Conservation (phyloP, 768 basidiomycete genomes). For the Russula vinacea region DNA sequence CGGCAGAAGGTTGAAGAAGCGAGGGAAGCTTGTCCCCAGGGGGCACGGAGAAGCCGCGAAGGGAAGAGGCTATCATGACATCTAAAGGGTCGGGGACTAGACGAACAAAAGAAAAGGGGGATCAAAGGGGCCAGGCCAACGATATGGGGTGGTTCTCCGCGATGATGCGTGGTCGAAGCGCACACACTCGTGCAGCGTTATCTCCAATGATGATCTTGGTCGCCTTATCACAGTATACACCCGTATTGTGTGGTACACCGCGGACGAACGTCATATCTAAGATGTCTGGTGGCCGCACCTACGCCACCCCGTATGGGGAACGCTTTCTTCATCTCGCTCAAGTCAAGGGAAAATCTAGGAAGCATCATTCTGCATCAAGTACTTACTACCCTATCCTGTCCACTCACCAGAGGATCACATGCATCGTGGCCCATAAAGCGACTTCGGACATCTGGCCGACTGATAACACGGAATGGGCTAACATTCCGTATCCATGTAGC, state of each 20-base stretch:
- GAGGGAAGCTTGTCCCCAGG: not conserved
- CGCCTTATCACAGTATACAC: too few relatives aligned
- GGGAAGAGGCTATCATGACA: not conserved
- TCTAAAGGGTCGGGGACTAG: not conserved
- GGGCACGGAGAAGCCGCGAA: not conserved
- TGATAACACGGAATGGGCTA: not conserved
- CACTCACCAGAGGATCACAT: not conserved
- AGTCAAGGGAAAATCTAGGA: too few relatives aligned
- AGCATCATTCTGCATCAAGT: too few relatives aligned
- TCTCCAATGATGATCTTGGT: slow-evolving; percentile 4
- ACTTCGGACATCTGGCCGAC: not conserved
- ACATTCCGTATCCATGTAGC: not conserved
- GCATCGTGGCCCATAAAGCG: not conserved
- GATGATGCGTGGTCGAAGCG: not conserved
- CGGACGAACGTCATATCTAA: not conserved
- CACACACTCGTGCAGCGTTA: not conserved
- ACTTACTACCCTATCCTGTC: not conserved
- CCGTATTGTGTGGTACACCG: not conserved
- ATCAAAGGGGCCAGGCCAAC: not conserved
- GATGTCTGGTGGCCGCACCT: not conserved
- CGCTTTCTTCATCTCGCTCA: too few relatives aligned
- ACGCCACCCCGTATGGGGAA: too few relatives aligned
- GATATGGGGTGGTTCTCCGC: not conserved
- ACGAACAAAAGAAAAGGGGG: slow-evolving; percentile 1
- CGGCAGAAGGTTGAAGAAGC: not conserved